phyloP scores from a whole-genome alignment of 306 rosid genomes.

The Cicer bijugum region DNA sequence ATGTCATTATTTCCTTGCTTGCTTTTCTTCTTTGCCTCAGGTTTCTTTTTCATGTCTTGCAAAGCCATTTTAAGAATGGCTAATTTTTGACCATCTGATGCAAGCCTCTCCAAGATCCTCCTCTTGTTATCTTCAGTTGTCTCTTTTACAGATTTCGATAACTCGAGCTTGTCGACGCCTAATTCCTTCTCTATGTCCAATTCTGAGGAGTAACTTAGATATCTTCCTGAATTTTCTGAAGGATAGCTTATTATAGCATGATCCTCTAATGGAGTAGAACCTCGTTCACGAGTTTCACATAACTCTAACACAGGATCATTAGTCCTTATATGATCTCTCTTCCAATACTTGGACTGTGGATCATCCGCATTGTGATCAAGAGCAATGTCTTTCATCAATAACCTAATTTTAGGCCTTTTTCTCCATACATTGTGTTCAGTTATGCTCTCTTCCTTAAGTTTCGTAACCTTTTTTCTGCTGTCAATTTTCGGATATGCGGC shows the following conservation, averaged over 20 bases:
- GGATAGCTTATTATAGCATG: constrained; percentile 35
- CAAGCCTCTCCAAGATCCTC: constrained; percentile 72
- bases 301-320: constrained; percentile 71
- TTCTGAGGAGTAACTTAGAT: constrained; percentile 55
- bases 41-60: constrained; percentile 72
- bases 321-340: constrained; percentile 52
- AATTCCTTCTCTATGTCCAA: constrained; percentile 70
- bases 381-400: constrained; percentile 77
- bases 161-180: constrained; percentile 72
- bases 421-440: constrained; percentile 45
- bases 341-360: constrained; percentile 51
- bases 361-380: constrained; percentile 70
- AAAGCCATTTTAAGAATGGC: constrained; percentile 63
- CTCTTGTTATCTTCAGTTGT: constrained; percentile 55
- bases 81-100: constrained; percentile 75
- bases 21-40: constrained; percentile 60
- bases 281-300: constrained; percentile 62
- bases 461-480: constrained; percentile 45
- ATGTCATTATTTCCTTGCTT: constrained; percentile 52
- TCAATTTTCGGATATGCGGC: constrained; percentile 40
- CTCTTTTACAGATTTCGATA: constrained; percentile 49
- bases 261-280: constrained; percentile 49
- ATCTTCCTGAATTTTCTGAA: constrained; percentile 42
- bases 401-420: constrained; percentile 56
- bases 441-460: constrained; percentile 40